phyloP scores from a whole-genome alignment of 2,329 filamentous ascomycete species.

The Neopestalotiopsis sp. region DNA sequence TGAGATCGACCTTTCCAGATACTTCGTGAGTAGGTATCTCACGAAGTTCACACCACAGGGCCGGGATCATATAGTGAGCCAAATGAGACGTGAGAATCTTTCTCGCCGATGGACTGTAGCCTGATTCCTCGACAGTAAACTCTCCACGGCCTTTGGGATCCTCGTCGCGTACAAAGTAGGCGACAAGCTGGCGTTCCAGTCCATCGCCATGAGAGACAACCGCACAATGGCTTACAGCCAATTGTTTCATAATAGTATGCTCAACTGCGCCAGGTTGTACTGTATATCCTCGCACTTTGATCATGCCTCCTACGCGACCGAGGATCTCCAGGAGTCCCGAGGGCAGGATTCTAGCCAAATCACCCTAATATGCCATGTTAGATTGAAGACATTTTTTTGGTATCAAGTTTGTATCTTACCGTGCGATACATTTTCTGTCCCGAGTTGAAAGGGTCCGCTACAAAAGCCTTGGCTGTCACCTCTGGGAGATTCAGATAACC shows the following conservation, averaged over 20 bases:
- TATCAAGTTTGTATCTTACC: not conserved
- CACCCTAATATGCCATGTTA: slow-evolving; percentile 48
- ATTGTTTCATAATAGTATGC: slow-evolving; percentile 70
- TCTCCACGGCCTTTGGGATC: slow-evolving; percentile 62
- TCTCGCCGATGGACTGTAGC: slow-evolving; percentile 73
- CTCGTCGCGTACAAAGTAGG: slow-evolving; percentile 75
- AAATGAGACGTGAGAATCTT: slow-evolving; percentile 69
- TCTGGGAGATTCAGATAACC: slow-evolving; percentile 84
- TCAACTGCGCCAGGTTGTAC: slow-evolving; percentile 80
- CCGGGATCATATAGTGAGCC: slow-evolving; percentile 84
- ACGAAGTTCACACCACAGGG: slow-evolving; percentile 76
- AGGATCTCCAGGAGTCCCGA: slow-evolving; percentile 77
- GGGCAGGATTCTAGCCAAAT: slow-evolving; percentile 70
- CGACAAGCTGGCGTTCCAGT: slow-evolving; percentile 75
- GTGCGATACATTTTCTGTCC: slow-evolving; percentile 77
- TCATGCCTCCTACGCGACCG: slow-evolving; percentile 78
- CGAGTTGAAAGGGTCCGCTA: slow-evolving; percentile 67
- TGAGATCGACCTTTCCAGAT: slow-evolving; percentile 79
- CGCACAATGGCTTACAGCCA: slow-evolving; percentile 75
- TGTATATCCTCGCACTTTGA: slow-evolving; percentile 80
- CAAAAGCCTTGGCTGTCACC: slow-evolving; percentile 75
- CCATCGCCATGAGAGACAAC: slow-evolving; percentile 79
- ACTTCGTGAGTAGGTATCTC: slow-evolving; percentile 77
- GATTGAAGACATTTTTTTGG: not conserved
- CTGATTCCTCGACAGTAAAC: slow-evolving; percentile 72